Percentiles rank a stretch among this genome's conserved stretches.
Evolutionary conservation across 2,329 filamentous ascomycete genomes (phyloP).

Genomic region (Colletotrichum agaves): DNA sequence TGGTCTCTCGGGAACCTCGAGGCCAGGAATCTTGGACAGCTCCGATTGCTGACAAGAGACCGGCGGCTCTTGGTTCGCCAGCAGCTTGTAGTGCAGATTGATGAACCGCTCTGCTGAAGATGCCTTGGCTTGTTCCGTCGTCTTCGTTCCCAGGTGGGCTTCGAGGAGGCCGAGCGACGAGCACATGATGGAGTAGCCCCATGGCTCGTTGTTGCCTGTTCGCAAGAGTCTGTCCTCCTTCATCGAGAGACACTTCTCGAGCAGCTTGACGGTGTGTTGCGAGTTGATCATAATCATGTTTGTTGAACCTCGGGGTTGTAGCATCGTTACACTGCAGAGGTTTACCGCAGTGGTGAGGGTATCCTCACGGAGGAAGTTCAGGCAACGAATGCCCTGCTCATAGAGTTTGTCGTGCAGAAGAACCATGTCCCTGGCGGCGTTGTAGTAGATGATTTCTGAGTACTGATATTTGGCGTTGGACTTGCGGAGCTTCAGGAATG

Average conservation of each 20-base stretch:
- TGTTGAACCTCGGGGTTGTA: conserved; percentile 67
- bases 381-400: conserved; percentile 66
- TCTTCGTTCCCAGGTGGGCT: conserved; percentile 68
- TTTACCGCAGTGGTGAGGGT: conserved; percentile 69
- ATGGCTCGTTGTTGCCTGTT: conserved; percentile 73
- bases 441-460: conserved; percentile 72
- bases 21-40: conserved; percentile 42
- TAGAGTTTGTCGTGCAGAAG: conserved; percentile 70
- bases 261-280: conserved; percentile 68
- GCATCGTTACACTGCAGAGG: conserved; percentile 69
- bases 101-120: conserved; percentile 69
- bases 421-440: conserved; percentile 69
- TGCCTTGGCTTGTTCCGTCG: conserved; percentile 66
- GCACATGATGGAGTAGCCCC: conserved; percentile 73
- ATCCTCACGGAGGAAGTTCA: conserved; percentile 71
- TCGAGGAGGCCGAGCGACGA: conserved; percentile 68
- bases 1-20: conserved; percentile 50
- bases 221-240: conserved; percentile 70
- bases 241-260: conserved; percentile 69
- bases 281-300: conserved; percentile 73
- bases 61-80: conserved; percentile 63
- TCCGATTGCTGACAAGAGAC: conserved; percentile 47
- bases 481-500: conserved; percentile 68
- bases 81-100: conserved; percentile 66
- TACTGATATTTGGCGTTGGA: conserved; percentile 71